Percentiles rank a stretch among this genome's conserved stretches.
These are phyloP conservation scores for Stenocarpella maydis DNA, from an alignment of 2,329 filamentous ascomycete species.

Conservation along the genomic window DNA sequence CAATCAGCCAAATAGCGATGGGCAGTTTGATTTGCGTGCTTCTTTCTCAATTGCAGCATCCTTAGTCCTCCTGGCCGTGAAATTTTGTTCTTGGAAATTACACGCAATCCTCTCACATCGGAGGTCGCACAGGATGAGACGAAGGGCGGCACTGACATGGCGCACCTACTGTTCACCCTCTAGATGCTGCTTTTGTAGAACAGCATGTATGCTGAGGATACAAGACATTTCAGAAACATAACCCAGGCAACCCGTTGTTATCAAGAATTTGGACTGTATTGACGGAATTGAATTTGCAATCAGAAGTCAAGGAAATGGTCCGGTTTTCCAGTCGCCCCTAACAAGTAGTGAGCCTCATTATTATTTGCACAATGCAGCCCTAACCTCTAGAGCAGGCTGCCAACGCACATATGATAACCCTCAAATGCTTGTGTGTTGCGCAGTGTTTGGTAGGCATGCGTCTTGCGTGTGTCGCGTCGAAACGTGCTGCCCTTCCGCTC, in stretches of 20 bases:
- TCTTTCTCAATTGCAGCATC: background rate
- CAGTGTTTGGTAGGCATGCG: background rate
- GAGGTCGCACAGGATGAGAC: background rate
- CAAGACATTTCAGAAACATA: background rate
- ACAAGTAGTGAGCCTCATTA: slow-evolving; percentile 25
- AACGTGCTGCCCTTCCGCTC: background rate
- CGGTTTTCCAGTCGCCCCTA: background rate
- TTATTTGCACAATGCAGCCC: slow-evolving; percentile 25
- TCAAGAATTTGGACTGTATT: background rate
- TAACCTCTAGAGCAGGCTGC: slow-evolving; percentile 7
- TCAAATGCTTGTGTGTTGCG: background rate
- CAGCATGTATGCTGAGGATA: background rate
- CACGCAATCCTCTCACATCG: background rate
- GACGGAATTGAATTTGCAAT: slow-evolving; percentile 16
- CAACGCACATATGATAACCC: slow-evolving; percentile 11
- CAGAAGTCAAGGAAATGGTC: slow-evolving; percentile 1
- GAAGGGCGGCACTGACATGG: background rate
- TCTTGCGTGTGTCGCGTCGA: background rate
- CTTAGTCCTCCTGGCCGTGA: background rate
- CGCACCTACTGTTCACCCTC: no score
- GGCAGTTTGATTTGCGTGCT: background rate
- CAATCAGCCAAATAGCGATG: slow-evolving; percentile 8
- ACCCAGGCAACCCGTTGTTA: no score
- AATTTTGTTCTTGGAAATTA: background rate
- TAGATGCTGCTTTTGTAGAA: background rate